These are phyloP conservation scores for Fraxinus anomala DNA, from an alignment of 257 asterid species.

Conservation along the genomic window DNA sequence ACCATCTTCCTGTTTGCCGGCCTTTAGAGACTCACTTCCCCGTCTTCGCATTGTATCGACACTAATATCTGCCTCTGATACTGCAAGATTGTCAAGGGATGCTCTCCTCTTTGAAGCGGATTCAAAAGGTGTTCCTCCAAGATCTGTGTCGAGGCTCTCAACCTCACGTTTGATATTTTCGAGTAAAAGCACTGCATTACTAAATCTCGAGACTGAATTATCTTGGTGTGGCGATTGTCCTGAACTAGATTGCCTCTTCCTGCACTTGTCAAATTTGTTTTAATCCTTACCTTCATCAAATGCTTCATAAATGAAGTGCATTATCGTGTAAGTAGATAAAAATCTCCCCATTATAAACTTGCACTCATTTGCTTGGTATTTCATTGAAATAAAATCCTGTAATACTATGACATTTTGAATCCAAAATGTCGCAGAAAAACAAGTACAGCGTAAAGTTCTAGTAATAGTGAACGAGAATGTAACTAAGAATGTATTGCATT, in stretches of 20 bases:
- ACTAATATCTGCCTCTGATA: slow-evolving; percentile 40
- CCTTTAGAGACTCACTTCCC: slow-evolving; percentile 69
- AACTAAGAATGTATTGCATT: neutral
- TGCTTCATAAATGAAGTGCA: neutral
- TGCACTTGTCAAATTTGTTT: slow-evolving; percentile 35
- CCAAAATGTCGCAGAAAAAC: neutral
- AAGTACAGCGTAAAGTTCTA: neutral
- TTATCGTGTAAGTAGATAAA: neutral
- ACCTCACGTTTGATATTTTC: slow-evolving; percentile 82
- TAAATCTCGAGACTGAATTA: slow-evolving; percentile 62
- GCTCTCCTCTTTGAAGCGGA: slow-evolving; percentile 57
- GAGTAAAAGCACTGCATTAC: slow-evolving; percentile 83
- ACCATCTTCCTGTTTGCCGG: slow-evolving; percentile 78
- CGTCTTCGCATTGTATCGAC: slow-evolving; percentile 38
- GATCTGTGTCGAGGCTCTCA: slow-evolving; percentile 54
- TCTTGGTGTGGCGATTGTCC: slow-evolving; percentile 69
- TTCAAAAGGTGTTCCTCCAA: slow-evolving; percentile 49
- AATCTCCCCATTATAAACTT: neutral
- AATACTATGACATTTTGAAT: neutral
- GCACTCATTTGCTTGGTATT: neutral
- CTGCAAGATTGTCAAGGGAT: slow-evolving; percentile 44
- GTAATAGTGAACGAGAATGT: neutral
- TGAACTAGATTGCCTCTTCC: slow-evolving; percentile 69
- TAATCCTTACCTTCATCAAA: slow-evolving; percentile 14
- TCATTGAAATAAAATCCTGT: neutral